These are phyloP conservation scores for Boletus reticulatus DNA, from an alignment of 768 basidiomycete genomes.

Conservation along the genomic window DNA sequence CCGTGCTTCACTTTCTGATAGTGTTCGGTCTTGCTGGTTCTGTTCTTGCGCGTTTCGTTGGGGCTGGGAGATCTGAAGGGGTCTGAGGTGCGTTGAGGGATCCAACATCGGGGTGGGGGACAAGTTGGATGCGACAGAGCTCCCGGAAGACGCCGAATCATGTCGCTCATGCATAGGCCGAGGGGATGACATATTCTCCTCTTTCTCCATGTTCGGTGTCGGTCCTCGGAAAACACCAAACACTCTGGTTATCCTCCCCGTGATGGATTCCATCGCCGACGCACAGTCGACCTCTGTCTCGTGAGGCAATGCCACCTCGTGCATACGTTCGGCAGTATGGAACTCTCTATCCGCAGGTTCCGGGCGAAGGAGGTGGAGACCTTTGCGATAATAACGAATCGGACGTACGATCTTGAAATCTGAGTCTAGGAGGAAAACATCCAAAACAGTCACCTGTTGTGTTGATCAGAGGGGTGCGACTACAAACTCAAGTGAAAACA, in stretches of 20 bases:
- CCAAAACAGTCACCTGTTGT: constrained; percentile 75
- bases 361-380: constrained; percentile 63
- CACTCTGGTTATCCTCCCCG: constrained; percentile 42
- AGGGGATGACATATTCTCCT: neutral
- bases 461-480: neutral
- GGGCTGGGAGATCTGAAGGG: constrained; percentile 35
- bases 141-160: constrained; percentile 30
- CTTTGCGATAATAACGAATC: constrained; percentile 83
- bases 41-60: constrained; percentile 17
- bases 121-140: constrained; percentile 36
- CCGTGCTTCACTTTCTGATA: constrained; percentile 38
- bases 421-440: constrained; percentile 88
- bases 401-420: constrained; percentile 92
- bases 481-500: constrained; percentile 12
- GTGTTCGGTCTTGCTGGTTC: constrained; percentile 13
- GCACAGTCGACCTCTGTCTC: constrained; percentile 33
- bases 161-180: constrained; percentile 4
- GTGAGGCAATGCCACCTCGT: constrained; percentile 17
- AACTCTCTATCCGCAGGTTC: constrained; percentile 28
- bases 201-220: constrained; percentile 6
- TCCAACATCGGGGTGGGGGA: constrained; percentile 66
- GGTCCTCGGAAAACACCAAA: constrained; percentile 37
- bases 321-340: constrained; percentile 15
- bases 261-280: constrained; percentile 50
- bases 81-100: constrained; percentile 74